These are phyloP conservation scores for Colletotrichum kahawae DNA, from an alignment of 2,329 filamentous ascomycete species.

Conservation along the genomic window DNA sequence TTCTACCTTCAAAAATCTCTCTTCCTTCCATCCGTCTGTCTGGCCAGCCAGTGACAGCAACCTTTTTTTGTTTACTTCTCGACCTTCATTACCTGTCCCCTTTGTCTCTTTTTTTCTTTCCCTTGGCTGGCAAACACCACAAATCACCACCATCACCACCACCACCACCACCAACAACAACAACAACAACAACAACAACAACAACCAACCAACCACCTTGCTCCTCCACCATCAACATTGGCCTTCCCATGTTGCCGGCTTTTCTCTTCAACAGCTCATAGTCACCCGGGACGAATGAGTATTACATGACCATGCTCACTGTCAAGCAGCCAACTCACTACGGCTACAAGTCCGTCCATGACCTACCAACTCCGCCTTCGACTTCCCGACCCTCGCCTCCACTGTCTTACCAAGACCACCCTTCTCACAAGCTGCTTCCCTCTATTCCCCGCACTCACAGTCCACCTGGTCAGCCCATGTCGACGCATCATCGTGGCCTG, in stretches of 20 bases:
- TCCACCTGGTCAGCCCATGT: constrained; percentile 64
- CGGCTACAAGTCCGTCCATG: constrained; percentile 67
- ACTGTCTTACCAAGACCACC: constrained; percentile 52
- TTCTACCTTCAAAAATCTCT: neutral
- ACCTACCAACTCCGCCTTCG: constrained; percentile 63
- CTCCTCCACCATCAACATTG: neutral
- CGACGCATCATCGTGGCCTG: constrained; percentile 71
- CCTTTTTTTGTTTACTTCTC: constrained; percentile 24
- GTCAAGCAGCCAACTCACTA: constrained; percentile 63
- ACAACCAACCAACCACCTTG: neutral
- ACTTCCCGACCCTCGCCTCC: constrained; percentile 61
- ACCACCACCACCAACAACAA: too few relatives aligned
- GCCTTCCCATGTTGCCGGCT: constrained; percentile 4
- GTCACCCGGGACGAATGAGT: constrained; percentile 21
- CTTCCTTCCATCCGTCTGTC: constrained; percentile 20
- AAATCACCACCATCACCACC: neutral
- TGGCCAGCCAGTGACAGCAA: constrained; percentile 19
- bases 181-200: neutral
- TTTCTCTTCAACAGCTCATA: neutral
- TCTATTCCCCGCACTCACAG: constrained; percentile 49
- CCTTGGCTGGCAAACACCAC: neutral
- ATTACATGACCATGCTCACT: constrained; percentile 61
- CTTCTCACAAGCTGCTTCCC: constrained; percentile 44
- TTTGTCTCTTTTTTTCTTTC: constrained; percentile 12
- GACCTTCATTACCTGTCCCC: constrained; percentile 23